Percentiles rank a stretch among this genome's conserved stretches.
phyloP scores from a whole-genome alignment of 768 basidiomycete species.

The Agrocybe chaxingu region DNA sequence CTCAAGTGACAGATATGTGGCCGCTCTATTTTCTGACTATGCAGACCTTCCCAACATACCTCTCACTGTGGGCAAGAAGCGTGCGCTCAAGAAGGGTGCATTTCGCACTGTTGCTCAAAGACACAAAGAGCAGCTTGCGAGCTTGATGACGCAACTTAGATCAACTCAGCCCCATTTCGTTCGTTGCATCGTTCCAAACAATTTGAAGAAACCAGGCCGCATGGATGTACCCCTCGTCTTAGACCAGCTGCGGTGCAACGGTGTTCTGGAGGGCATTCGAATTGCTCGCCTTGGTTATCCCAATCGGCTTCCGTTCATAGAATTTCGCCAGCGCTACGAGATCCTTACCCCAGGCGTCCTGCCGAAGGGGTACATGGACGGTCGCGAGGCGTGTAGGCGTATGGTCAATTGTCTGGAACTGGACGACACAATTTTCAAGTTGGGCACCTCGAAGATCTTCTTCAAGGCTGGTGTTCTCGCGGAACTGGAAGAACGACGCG shows the following conservation, averaged over 20 bases:
- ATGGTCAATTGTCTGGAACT: conserved; percentile 91
- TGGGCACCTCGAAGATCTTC: conserved; percentile 97
- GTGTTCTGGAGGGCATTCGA: conserved; percentile 97
- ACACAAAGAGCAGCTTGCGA: conserved; percentile 92
- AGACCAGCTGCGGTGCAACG: conserved; percentile 96
- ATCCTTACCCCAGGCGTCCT: conserved; percentile 92
- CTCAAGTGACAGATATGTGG: conserved; percentile 80
- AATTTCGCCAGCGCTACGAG: conserved; percentile 97
- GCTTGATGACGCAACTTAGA: conserved; percentile 87
- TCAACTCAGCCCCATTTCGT: conserved; percentile 98
- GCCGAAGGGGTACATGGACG: conserved; percentile 96
- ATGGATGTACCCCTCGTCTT: conserved; percentile 93
- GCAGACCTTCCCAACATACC: conserved; percentile 43
- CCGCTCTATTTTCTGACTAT: conserved; percentile 82
- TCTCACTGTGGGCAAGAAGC: conserved; percentile 59
- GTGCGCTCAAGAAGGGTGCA: conserved; percentile 88
- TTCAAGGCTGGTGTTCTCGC: conserved; percentile 98
- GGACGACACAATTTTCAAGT: conserved; percentile 79
- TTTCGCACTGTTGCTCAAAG: conserved; percentile 95
- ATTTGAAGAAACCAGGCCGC: conserved; percentile 84
- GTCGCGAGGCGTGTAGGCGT: conserved; percentile 86
- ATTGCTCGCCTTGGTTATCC: conserved; percentile 97
- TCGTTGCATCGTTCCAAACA: conserved; percentile 95
- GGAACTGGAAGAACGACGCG: conserved; percentile 90
- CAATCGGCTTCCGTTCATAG: conserved; percentile 93